Conservation (phyloP, 345 rosid species). For the Dovyalis caffra region DNA sequence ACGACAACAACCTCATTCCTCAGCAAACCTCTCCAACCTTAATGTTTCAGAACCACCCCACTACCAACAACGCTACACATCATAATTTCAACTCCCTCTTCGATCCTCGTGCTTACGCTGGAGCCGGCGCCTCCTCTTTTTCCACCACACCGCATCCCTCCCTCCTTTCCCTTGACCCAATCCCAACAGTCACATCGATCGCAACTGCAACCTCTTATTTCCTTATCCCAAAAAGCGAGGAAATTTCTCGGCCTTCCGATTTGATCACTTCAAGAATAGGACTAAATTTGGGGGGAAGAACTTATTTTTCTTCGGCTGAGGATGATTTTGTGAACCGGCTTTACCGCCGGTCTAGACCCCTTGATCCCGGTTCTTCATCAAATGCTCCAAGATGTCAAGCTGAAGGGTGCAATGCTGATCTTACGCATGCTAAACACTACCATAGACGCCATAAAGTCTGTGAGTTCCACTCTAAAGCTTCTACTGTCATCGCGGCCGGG, state of each 20-base stretch:
- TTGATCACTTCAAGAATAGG: slow-evolving; percentile 66
- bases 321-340: slow-evolving; percentile 87
- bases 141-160: slow-evolving; percentile 33
- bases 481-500: slow-evolving; percentile 83
- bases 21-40: slow-evolving; percentile 16
- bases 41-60: slow-evolving; percentile 24
- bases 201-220: slow-evolving; percentile 32
- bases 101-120: slow-evolving; percentile 52
- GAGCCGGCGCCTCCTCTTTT: slow-evolving; percentile 20
- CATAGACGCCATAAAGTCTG: slow-evolving; percentile 98
- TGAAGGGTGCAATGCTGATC: slow-evolving; percentile 95
- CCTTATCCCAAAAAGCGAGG: slow-evolving; percentile 74
- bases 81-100: slow-evolving; percentile 23
- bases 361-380: slow-evolving; percentile 48
- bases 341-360: slow-evolving; percentile 72
- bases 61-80: slow-evolving; percentile 29
- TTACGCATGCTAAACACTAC: slow-evolving; percentile 89
- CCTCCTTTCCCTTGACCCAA: slow-evolving; percentile 47
- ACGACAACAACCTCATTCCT: slow-evolving; percentile 31
- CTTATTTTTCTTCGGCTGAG: slow-evolving; percentile 87
- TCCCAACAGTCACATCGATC: slow-evolving; percentile 8
- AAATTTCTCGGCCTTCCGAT: slow-evolving; percentile 45
- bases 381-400: slow-evolving; percentile 87
- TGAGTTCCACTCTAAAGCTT: slow-evolving; percentile 93
- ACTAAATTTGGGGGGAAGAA: slow-evolving; percentile 83